Base-by-base conservation (phyloP, 2,329 filamentous ascomycete species). In the Cryphonectria nitschkei region DNA sequence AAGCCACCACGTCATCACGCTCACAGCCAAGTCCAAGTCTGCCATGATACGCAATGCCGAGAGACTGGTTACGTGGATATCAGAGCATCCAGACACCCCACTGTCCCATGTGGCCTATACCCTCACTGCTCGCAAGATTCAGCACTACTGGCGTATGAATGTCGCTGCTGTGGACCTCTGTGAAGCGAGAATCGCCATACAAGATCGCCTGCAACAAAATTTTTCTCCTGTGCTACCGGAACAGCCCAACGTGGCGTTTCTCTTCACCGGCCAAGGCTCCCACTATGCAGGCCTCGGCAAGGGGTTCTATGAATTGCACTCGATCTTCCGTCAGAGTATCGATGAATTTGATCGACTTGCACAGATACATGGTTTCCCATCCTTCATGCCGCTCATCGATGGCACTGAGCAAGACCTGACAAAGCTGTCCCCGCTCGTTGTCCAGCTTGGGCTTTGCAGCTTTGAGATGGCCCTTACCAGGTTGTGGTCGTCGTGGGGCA, bases 81-180 rank as follows among this genome's bases (percentile, higher is more conserved):
- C 86, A 37, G 75, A 80, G 56, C 82, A 86, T 56, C 83, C 86
- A 2, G 83, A 87, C 6, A 84, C 84, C 1, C 85, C 87, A 0
- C 77, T 92, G 19, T 82, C 85, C 1, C 82, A 88, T 71, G 79
- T 93, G 1, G 86, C 90, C 0, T 93, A 93, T 79, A 91, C 89
- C 0, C 90, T 88, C 0, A 92, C 90, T 5, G 92, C 91, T 19
- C 86, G 90, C 32, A 85, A 86, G 61, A 85, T 88, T 14, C 89
- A 91, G 73, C 86, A 90, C 78, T 82, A 85, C 75, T 87, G 85
- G 81, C 84, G 88, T 39, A 82, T 88, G 77, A 84, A 83, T 58
- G 82, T 87, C 60, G 78, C 82, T 3, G 85, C 81, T 0, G 77
- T 78, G 7, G 80, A 81, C 68, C 73, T 85, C 2, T 68, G 76